Conservation (phyloP, 345 rosid species). For the Excoecaria cochinchinensis region DNA sequence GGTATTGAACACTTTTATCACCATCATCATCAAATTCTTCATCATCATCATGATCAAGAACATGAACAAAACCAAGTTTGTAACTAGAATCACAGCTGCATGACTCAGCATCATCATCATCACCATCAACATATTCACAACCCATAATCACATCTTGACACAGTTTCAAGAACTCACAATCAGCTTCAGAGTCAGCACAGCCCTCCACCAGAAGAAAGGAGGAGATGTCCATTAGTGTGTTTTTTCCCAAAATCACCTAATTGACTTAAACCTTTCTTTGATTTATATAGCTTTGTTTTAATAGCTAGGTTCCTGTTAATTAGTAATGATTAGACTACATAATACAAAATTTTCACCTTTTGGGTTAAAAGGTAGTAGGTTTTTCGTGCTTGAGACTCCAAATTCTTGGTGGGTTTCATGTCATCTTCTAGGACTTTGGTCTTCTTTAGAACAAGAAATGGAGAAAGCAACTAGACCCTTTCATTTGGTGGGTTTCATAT, state of each 20-base stretch:
- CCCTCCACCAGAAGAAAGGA: conserved; percentile 47
- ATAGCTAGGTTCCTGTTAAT: conserved; percentile 8
- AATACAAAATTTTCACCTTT: conserved; percentile 12
- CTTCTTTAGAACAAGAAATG: background rate
- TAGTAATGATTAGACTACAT: conserved; percentile 11
- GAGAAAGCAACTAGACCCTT: background rate
- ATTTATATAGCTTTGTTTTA: background rate
- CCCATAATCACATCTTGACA: background rate
- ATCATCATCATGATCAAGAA: conserved; percentile 13
- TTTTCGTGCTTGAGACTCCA: conserved; percentile 27
- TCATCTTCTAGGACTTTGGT: conserved; percentile 23
- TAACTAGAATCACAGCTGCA: conserved; percentile 37
- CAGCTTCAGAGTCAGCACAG: conserved; percentile 51
- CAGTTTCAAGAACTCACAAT: conserved; percentile 15
- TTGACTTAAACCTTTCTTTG: background rate
- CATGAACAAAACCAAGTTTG: background rate
- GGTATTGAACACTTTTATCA: background rate
- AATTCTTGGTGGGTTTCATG: conserved; percentile 37
- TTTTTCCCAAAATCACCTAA: conserved; percentile 24
- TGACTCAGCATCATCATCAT: conserved; percentile 56
- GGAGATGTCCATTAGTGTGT: conserved; percentile 32
- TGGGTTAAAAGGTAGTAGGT: conserved; percentile 22
- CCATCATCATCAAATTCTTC: background rate
- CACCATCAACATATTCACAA: conserved; percentile 1
- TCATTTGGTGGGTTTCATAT: background rate